phyloP scores from a whole-genome alignment of 2,329 filamentous ascomycete species.

The Pyrenochaeta sp. region DNA sequence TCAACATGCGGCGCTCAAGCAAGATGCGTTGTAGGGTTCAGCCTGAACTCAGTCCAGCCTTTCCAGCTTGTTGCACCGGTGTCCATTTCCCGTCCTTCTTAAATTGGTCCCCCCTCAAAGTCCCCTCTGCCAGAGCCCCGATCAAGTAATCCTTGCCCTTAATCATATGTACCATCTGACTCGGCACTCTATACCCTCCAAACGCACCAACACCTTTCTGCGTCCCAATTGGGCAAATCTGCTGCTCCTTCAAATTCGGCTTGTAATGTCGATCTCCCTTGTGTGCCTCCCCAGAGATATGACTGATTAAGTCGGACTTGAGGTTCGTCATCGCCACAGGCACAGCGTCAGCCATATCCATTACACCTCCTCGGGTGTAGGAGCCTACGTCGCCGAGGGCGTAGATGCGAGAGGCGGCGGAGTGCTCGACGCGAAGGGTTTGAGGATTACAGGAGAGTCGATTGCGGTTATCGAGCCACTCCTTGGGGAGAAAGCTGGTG shows the following conservation, averaged over 20 bases:
- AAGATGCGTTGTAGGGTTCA: conserved; percentile 1
- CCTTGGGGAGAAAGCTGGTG: conserved; percentile 61
- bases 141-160: conserved; percentile 56
- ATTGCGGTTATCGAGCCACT: conserved; percentile 59
- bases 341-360: conserved; percentile 53
- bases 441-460: conserved; percentile 59
- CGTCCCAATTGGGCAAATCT: conserved; percentile 48
- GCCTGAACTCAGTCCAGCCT: conserved; percentile 32
- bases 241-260: conserved; percentile 44
- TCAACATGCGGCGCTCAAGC: not conserved
- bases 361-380: conserved; percentile 55
- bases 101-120: conserved; percentile 41
- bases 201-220: conserved; percentile 50
- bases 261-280: conserved; percentile 43
- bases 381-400: conserved; percentile 59
- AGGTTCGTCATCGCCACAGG: conserved; percentile 58
- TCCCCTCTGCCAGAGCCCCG: conserved; percentile 31
- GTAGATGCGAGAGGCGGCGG: conserved; percentile 56
- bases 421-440: conserved; percentile 57
- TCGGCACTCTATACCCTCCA: conserved; percentile 50
- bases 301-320: conserved; percentile 55
- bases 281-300: conserved; percentile 34
- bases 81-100: conserved; percentile 50
- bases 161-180: conserved; percentile 53
- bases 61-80: conserved; percentile 32